phyloP scores from a whole-genome alignment of 2,329 filamentous ascomycete genomes.

The Colletotrichum shisoi region DNA sequence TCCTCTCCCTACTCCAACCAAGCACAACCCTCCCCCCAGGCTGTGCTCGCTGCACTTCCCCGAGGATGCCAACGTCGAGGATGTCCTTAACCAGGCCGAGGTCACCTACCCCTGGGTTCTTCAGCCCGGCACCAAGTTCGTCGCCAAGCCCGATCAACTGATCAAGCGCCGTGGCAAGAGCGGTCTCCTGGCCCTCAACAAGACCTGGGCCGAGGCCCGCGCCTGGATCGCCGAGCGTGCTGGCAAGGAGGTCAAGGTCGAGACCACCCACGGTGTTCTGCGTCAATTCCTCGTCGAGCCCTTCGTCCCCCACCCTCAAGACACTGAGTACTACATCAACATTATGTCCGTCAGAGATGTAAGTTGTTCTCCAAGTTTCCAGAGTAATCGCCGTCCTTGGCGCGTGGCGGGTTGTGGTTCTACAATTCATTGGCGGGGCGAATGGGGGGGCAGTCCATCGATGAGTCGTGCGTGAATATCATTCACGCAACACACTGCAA shows the following conservation, averaged over 20 bases:
- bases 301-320: conserved; percentile 92
- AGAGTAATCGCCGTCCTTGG: conserved; percentile 22
- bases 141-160: conserved; percentile 98
- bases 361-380: conserved; percentile 58
- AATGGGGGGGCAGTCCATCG: conserved; percentile 24
- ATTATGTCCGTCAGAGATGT: conserved; percentile 99
- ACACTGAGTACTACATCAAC: conserved; percentile 99
- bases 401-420: conserved; percentile 20
- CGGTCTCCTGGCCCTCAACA: conserved; percentile 94
- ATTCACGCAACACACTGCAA: conserved; percentile 22
- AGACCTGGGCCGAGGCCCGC: conserved; percentile 92
- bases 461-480: conserved; percentile 29
- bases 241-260: conserved; percentile 90
- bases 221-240: conserved; percentile 93
- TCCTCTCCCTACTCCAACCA: conserved; percentile 81
- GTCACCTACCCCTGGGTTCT: conserved; percentile 96
- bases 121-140: conserved; percentile 83
- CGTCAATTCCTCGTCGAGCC: conserved; percentile 98
- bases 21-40: conserved; percentile 91
- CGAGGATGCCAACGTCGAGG: conserved; percentile 81
- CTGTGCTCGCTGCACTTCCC: conserved; percentile 93
- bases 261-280: conserved; percentile 86
- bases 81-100: conserved; percentile 94
- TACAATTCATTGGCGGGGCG: conserved; percentile 18
- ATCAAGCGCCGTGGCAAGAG: conserved; percentile 99